These are phyloP conservation scores for Colletotrichum theobromicola DNA, from an alignment of 2,329 filamentous ascomycete genomes.

Conservation along the genomic window DNA sequence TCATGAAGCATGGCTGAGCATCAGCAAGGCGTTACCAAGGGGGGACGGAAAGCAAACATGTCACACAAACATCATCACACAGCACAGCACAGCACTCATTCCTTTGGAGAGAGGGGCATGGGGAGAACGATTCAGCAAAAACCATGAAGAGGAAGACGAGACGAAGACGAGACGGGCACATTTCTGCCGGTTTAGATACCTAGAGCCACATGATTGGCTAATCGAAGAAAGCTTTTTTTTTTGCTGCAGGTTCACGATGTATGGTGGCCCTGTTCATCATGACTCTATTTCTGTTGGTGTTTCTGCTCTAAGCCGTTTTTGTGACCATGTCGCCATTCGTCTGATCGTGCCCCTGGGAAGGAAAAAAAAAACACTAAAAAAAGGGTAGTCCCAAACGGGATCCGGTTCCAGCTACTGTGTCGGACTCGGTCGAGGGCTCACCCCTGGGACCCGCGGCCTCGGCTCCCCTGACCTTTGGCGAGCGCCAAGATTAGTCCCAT, in stretches of 20 bases:
- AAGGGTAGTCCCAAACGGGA: background rate
- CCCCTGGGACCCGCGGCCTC: background rate
- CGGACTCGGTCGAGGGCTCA: background rate
- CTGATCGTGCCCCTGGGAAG: background rate
- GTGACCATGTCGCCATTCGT: background rate
- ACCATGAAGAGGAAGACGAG: background rate
- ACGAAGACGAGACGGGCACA: background rate
- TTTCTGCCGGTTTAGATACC: background rate
- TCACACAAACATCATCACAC: background rate
- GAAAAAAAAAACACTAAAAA: background rate
- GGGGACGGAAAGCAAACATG: background rate
- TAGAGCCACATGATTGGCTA: slow-evolving; percentile 4
- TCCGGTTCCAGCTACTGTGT: slow-evolving; percentile 10
- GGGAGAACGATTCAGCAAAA: background rate
- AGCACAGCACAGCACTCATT: background rate
- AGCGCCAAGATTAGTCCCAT: background rate
- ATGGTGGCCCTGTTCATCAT: background rate
- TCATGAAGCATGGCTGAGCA: background rate
- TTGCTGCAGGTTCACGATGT: background rate
- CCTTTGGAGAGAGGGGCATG: background rate
- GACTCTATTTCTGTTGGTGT: background rate
- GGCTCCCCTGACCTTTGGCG: background rate
- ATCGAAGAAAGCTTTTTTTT: background rate
- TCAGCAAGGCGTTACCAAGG: slow-evolving; percentile 15
- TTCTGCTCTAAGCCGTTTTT: background rate